Evolutionary conservation across 129 eudicot genomes (phyloP).

Genomic region (Saussurea involucrata): DNA sequence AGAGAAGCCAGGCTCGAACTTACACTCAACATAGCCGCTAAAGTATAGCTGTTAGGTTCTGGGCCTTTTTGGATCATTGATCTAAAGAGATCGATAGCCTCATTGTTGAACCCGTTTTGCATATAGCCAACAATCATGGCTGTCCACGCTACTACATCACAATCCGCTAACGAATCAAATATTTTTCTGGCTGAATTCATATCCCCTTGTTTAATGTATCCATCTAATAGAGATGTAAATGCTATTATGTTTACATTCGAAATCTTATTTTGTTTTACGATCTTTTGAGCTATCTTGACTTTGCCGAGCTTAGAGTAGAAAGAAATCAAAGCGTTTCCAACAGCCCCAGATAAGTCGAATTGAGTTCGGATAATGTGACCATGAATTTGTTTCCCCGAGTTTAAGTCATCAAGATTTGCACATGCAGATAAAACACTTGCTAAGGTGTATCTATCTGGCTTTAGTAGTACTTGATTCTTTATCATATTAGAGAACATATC

Average conservation of each 20-base stretch:
- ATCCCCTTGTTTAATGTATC: constrained; percentile 72
- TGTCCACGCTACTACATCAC: constrained; percentile 86
- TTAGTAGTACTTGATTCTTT: constrained; percentile 27
- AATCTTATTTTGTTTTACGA: constrained; percentile 29
- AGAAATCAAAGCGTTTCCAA: constrained; percentile 70
- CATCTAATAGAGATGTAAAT: constrained; percentile 67
- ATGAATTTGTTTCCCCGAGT: constrained; percentile 62
- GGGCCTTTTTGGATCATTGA: constrained; percentile 62
- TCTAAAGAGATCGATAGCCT: constrained; percentile 57
- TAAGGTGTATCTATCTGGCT: constrained; percentile 64
- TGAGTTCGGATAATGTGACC: constrained; percentile 47
- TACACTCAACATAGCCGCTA: constrained; percentile 70
- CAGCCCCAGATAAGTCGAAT: constrained; percentile 50
- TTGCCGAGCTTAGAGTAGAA: constrained; percentile 70
- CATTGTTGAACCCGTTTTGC: constrained; percentile 59
- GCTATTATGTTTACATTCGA: constrained; percentile 51
- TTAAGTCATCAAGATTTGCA: constrained; percentile 50
- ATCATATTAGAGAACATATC: constrained; percentile 50
- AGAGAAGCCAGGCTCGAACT: constrained; percentile 74
- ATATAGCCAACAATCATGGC: constrained; percentile 86
- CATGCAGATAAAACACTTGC: constrained; percentile 73
- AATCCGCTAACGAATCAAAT: constrained; percentile 56
- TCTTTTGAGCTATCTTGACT: constrained; percentile 45
- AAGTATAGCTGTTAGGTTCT: constrained; percentile 64
- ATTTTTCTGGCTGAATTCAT: constrained; percentile 51